phyloP scores from a whole-genome alignment of 2,329 filamentous ascomycete genomes.

The Aspergillus novofumigatus region DNA sequence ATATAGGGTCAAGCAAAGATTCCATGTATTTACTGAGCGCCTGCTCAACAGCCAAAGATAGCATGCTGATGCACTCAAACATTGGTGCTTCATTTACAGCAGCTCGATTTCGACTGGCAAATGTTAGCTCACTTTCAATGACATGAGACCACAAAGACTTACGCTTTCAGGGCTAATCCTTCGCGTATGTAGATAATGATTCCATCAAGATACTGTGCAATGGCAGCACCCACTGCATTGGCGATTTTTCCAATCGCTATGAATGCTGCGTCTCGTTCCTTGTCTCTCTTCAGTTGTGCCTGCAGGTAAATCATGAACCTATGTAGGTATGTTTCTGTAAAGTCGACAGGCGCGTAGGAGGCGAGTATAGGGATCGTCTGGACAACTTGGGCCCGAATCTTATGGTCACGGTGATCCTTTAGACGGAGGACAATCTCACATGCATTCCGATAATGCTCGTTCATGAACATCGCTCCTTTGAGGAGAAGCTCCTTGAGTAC shows the following conservation, averaged over 20 bases:
- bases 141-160: conserved; percentile 20
- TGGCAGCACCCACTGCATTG: conserved; percentile 91
- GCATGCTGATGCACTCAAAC: conserved; percentile 95
- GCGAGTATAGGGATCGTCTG: conserved; percentile 88
- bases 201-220: conserved; percentile 89
- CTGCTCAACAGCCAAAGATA: conserved; percentile 92
- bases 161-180: conserved; percentile 75
- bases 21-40: conserved; percentile 98
- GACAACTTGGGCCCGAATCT: conserved; percentile 85
- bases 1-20: conserved; percentile 89
- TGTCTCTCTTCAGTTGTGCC: conserved; percentile 88
- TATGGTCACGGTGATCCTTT: conserved; percentile 85
- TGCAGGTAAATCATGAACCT: conserved; percentile 97
- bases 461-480: conserved; percentile 99
- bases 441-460: conserved; percentile 83
- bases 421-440: conserved; percentile 90
- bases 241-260: conserved; percentile 94
- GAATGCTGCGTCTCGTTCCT: conserved; percentile 90
- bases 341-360: conserved; percentile 86
- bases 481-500: conserved; percentile 89
- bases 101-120: conserved; percentile 50
- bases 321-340: conserved; percentile 81
- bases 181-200: conserved; percentile 92
- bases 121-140: conserved; percentile 22
- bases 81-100: conserved; percentile 66